These are phyloP conservation scores for Cystofilobasidium macerans DNA, from an alignment of 768 basidiomycete species.

Conservation along the genomic window DNA sequence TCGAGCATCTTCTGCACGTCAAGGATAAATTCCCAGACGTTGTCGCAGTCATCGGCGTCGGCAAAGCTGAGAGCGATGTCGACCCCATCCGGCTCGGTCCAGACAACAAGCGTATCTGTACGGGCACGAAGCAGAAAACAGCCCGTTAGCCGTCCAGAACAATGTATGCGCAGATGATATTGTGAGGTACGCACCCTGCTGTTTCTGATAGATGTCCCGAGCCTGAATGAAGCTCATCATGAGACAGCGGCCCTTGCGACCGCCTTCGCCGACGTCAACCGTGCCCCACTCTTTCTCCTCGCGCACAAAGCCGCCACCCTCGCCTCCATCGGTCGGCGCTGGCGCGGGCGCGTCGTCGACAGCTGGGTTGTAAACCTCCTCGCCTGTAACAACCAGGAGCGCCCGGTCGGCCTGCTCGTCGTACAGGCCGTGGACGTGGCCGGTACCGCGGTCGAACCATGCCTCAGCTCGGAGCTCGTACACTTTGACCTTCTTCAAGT, in stretches of 20 bases:
- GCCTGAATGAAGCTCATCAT: conserved; percentile 34
- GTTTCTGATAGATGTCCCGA: conserved; percentile 36
- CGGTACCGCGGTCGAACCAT: conserved; percentile 95
- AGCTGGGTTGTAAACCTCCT: conserved; percentile 30
- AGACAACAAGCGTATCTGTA: conserved; percentile 91
- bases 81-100: conserved; percentile 89
- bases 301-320: conserved; percentile 46
- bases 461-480: conserved; percentile 82
- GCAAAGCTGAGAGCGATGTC: conserved; percentile 97
- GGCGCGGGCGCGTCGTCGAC: conserved; percentile 1
- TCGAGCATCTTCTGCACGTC: conserved; percentile 68
- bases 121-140: no score
- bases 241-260: conserved; percentile 31
- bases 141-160: no score
- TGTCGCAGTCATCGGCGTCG: conserved; percentile 83
- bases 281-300: conserved; percentile 63
- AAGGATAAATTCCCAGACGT: conserved; percentile 94
- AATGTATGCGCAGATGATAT: no score
- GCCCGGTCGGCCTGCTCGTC: conserved; percentile 38
- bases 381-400: conserved; percentile 36
- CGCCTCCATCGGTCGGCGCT: conserved; percentile 41
- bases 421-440: conserved; percentile 81
- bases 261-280: conserved; percentile 63
- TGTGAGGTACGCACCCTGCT: conserved; percentile 46
- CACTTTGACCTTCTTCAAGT: conserved; percentile 48